These are phyloP conservation scores for Acanthamoeba culbertsoni DNA, from an alignment of 208 protist genomes.

Conservation along the genomic window DNA sequence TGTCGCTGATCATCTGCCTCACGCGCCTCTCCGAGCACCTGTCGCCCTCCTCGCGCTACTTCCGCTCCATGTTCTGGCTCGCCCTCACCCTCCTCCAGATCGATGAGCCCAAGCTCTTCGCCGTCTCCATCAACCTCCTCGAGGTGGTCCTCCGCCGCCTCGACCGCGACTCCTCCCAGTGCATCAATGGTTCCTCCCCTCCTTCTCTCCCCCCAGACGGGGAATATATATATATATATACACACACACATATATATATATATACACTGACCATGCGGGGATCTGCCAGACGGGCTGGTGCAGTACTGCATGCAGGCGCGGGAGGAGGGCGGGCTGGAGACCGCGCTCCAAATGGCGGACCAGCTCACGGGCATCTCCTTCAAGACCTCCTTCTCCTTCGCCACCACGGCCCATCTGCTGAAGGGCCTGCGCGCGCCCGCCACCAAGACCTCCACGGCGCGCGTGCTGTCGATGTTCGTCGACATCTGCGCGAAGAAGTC, in stretches of 20 bases:
- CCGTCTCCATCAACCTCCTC: conserved; percentile 56
- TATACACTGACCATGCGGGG: not conserved
- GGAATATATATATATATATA: not conserved
- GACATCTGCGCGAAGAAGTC: conserved; percentile 32
- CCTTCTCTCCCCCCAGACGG: not conserved
- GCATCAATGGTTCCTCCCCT: conserved; percentile 36
- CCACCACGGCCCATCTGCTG: conserved; percentile 60
- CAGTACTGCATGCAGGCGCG: not conserved
- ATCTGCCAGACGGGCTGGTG: not conserved
- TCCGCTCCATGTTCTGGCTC: conserved; percentile 67
- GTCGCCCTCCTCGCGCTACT: not conserved
- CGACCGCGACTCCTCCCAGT: conserved; percentile 53
- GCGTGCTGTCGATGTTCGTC: conserved; percentile 40
- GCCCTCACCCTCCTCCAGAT: conserved; percentile 66
- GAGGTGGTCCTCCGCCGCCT: conserved; percentile 61
- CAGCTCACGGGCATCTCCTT: conserved; percentile 62
- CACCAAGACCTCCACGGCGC: conserved; percentile 1
- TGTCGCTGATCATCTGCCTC: conserved; percentile 62
- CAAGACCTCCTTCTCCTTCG: conserved; percentile 69
- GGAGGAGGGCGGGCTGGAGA: not conserved
- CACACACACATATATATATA: not conserved
- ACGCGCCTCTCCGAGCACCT: conserved; percentile 64
- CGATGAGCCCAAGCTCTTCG: conserved; percentile 61
- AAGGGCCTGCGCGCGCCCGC: conserved; percentile 19
- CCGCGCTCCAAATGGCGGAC: conserved; percentile 51